phyloP scores from a whole-genome alignment of 768 basidiomycete species.

The Russula compacta region DNA sequence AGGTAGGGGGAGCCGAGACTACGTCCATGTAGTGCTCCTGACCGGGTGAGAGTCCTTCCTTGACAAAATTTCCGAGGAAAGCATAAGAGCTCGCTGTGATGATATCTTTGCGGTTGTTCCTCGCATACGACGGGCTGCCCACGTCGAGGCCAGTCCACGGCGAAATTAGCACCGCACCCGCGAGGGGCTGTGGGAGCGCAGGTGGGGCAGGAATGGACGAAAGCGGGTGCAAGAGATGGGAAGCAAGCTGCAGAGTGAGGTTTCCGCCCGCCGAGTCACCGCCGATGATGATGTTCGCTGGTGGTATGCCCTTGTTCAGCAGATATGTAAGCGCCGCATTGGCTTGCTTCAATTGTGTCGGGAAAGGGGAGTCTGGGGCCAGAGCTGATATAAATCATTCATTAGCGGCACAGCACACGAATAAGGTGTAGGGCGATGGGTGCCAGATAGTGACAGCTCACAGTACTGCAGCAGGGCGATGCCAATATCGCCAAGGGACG shows the following conservation, averaged over 20 bases:
- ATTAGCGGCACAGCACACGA: background rate
- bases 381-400: too few relatives aligned
- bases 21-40: background rate
- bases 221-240: constrained; percentile 19
- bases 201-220: constrained; percentile 6
- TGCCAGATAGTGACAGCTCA: background rate
- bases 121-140: background rate
- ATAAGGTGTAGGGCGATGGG: background rate
- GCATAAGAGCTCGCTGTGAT: background rate
- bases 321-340: constrained; percentile 14
- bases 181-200: background rate
- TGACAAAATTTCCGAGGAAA: background rate
- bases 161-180: background rate
- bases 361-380: constrained; percentile 9
- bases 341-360: constrained; percentile 20
- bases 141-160: background rate
- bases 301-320: constrained; percentile 15
- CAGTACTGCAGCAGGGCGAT: constrained; percentile 2
- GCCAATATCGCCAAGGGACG: background rate
- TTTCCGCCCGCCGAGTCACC: constrained; percentile 23
- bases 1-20: background rate
- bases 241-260: constrained; percentile 18
- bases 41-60: background rate
- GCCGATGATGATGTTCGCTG: constrained; percentile 17
- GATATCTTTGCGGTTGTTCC: background rate